These are phyloP conservation scores for Paragyromitra xinjiangensis DNA, from an alignment of 495 filamentous ascomycete species.

Conservation along the genomic window DNA sequence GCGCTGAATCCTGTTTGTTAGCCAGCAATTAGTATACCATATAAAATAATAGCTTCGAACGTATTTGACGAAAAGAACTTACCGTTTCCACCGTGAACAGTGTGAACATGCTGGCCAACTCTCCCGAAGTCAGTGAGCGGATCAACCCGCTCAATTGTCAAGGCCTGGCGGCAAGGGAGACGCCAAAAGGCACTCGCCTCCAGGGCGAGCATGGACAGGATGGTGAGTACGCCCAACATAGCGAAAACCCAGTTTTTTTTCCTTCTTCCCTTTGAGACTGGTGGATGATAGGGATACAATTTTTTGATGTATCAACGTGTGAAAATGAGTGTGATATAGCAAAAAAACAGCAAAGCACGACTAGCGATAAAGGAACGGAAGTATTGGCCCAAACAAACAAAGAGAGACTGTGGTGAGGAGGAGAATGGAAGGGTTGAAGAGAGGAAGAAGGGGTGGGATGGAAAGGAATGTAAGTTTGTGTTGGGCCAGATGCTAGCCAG, in stretches of 20 bases:
- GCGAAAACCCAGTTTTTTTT: not conserved
- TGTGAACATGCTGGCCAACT: slow-evolving; percentile 74
- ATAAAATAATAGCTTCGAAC: not conserved
- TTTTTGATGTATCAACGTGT: slow-evolving; percentile 18
- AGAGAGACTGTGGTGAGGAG: slow-evolving; percentile 33
- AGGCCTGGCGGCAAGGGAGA: slow-evolving; percentile 71
- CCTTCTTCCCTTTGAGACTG: not conserved
- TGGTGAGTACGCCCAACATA: slow-evolving; percentile 43
- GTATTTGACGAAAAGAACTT: slow-evolving; percentile 46
- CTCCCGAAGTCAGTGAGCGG: slow-evolving; percentile 71
- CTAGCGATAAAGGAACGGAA: slow-evolving; percentile 33
- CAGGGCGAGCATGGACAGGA: slow-evolving; percentile 53
- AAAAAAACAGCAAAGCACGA: slow-evolving; percentile 26
- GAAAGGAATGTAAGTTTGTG: slow-evolving; percentile 40
- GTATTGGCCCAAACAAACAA: slow-evolving; percentile 43
- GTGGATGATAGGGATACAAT: too few relatives aligned
- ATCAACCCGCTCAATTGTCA: slow-evolving; percentile 70
- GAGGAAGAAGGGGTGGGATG: slow-evolving; percentile 20
- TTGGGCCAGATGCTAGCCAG: slow-evolving; percentile 20
- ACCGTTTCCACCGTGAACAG: slow-evolving; percentile 72
- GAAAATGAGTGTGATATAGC: slow-evolving; percentile 36
- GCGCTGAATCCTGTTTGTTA: slow-evolving; percentile 61
- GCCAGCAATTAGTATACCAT: slow-evolving; percentile 5
- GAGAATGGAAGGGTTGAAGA: not conserved
- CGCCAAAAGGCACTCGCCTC: slow-evolving; percentile 79